Base-by-base conservation (phyloP, 768 basidiomycete species). In the Lepiota brunneoincarnata region DNA sequence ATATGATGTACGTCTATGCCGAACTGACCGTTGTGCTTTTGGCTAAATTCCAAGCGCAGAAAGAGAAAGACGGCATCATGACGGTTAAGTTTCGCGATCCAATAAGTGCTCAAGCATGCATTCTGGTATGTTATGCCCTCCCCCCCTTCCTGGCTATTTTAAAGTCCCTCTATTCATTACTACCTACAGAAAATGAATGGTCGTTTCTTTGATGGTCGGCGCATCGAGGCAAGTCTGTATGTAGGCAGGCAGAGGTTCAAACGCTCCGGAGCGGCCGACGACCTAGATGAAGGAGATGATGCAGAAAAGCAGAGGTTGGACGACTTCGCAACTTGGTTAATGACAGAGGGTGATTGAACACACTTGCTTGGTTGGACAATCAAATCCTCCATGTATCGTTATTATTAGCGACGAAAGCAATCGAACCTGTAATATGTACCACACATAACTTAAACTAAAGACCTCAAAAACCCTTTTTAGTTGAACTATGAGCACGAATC, bases 71-170 rank as follows among this genome's bases (percentile, higher is more conserved):
- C 35, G 96, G 97, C 3, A 72, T 98, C 58, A 98, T 98, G 84
- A 95, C 94, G 0, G 86, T 98, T 58, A 97, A 98, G 62, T 99
- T 98, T 75, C 85, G 85, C 54, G 95, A 98, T 63, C 81, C 91
- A 12, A 61, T 96, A n/a, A 84, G 92, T 54, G 97, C 97, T 4
- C 87, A 95, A 68, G 96, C 93, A 3, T 99, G 96, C 62, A 74
- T 99, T 17, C 55, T 93, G 57, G 93, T 91, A 59, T 59, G 59
- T 56, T 21, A 15, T 0, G 4, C 20, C 3, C 34, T 23, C 14
- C 44, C 21, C 23, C n/a, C n/a, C n/a, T n/a, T n/a, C n/a, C n/a
- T n/a, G n/a, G n/a, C n/a, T n/a, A 44, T 36, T 26, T 28, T 15
- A n/a, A 23, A 17, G 49, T 26, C 3, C 36, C 7, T 31, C 55